These are phyloP conservation scores for Ambrosia trifida DNA, from an alignment of 129 eudicot species.

Conservation along the genomic window DNA sequence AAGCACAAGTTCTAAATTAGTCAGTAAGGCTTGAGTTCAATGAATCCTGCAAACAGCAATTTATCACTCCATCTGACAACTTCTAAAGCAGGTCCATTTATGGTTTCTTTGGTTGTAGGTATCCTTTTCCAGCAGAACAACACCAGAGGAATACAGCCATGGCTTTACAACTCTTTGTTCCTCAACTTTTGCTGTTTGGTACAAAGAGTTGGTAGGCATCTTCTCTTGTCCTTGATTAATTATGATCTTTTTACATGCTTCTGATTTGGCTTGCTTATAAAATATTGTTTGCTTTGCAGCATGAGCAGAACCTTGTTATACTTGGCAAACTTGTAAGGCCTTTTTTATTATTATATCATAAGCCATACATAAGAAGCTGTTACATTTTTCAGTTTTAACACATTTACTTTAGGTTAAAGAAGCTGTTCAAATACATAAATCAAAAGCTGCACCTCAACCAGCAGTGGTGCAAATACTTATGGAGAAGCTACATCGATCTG, in stretches of 20 bases:
- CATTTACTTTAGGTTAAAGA: slow-evolving; percentile 59
- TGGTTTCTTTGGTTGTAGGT: slow-evolving; percentile 43
- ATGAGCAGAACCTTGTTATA: slow-evolving; percentile 64
- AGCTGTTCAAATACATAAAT: slow-evolving; percentile 45
- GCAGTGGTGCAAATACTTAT: slow-evolving; percentile 50
- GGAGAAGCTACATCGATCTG: slow-evolving; percentile 56
- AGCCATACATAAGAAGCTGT: slow-evolving; percentile 14
- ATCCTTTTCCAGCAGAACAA: slow-evolving; percentile 43
- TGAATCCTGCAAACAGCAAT: slow-evolving; percentile 7
- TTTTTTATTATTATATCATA: slow-evolving; percentile 15
- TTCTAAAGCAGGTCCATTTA: slow-evolving; percentile 15
- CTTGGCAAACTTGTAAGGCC: slow-evolving; percentile 67
- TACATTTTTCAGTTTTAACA: slow-evolving; percentile 10
- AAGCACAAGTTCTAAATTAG: slow-evolving; percentile 5
- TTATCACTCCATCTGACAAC: neutral
- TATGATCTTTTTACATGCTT: slow-evolving; percentile 4
- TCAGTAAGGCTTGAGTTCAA: slow-evolving; percentile 1
- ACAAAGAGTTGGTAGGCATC: slow-evolving; percentile 64
- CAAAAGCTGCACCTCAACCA: slow-evolving; percentile 47
- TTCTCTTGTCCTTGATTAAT: slow-evolving; percentile 9
- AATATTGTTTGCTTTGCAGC: slow-evolving; percentile 48
- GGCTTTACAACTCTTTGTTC: slow-evolving; percentile 72
- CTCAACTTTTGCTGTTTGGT: slow-evolving; percentile 73
- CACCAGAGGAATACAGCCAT: slow-evolving; percentile 40
- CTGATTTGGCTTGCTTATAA: slow-evolving; percentile 19